phyloP scores from a whole-genome alignment of 306 rosid species.

The Quercus berberidifolia region DNA sequence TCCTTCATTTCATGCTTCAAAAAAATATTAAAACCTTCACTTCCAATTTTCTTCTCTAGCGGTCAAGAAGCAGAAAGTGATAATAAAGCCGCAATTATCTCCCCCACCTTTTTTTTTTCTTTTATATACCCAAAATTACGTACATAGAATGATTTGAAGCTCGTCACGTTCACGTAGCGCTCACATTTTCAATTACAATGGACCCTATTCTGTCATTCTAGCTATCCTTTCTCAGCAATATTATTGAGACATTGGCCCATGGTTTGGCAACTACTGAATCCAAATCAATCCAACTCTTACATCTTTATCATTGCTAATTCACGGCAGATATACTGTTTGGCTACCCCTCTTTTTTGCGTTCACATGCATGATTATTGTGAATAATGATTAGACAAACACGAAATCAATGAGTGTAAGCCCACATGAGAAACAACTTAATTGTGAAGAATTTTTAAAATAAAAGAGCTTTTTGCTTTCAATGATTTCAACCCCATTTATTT shows the following conservation, averaged over 20 bases:
- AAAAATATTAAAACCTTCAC: background rate
- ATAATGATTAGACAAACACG: background rate
- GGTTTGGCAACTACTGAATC: background rate
- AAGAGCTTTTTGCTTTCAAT: background rate
- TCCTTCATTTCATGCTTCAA: background rate
- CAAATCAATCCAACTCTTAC: background rate
- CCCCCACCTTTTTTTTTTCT: no score
- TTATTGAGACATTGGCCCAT: background rate
- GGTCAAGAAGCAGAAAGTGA: background rate
- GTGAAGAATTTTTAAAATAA: background rate
- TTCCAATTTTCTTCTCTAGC: background rate
- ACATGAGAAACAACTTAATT: background rate
- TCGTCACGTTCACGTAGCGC: background rate
- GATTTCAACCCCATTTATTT: background rate
- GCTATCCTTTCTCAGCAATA: background rate
- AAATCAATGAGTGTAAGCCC: background rate
- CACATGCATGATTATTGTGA: background rate
- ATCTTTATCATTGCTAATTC: background rate
- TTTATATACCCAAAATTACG: background rate
- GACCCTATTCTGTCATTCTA: background rate
- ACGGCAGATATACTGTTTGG: no score
- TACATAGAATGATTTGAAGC: background rate
- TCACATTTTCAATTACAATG: background rate
- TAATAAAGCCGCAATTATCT: background rate
- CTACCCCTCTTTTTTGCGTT: no score